Evolutionary conservation across 31 red algal genomes (phyloP).

Genomic region (Asparagopsis taxiformis): DNA sequence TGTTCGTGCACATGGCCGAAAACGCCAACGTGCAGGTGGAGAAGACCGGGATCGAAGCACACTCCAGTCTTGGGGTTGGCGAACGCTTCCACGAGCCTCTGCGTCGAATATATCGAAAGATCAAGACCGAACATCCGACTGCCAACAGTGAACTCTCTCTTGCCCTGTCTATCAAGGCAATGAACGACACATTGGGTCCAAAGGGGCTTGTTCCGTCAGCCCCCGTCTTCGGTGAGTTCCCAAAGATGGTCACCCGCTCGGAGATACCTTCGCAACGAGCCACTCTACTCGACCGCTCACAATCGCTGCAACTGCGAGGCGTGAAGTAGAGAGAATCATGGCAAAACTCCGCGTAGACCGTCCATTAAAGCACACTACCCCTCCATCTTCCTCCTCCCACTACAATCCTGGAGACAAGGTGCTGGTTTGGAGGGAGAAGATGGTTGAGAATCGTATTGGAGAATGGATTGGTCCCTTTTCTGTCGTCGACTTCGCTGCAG

Average conservation of each 20-base stretch:
- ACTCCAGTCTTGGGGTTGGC: constrained; percentile 19
- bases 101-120: constrained; percentile 4
- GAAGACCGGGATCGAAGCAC: constrained; percentile 16
- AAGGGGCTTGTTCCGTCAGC: constrained; percentile 27
- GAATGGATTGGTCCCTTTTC: background rate
- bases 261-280: background rate
- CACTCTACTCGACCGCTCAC: background rate
- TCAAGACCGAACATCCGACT: background rate
- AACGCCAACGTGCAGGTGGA: constrained; percentile 5
- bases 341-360: constrained; percentile 1
- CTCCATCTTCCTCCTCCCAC: background rate
- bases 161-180: constrained; percentile 12
- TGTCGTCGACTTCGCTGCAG: background rate
- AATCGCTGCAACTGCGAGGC: background rate
- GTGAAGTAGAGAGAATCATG: constrained; percentile 11
- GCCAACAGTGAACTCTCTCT: background rate
- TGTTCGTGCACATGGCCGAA: background rate
- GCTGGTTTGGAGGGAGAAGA: constrained; percentile 22
- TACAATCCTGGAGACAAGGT: constrained; percentile 11
- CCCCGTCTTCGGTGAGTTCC: constrained; percentile 21
- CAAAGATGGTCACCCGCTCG: background rate
- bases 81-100: constrained; percentile 37
- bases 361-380: background rate
- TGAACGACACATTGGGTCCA: constrained; percentile 24
- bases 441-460: constrained; percentile 2